These are phyloP conservation scores for Neurospora sp. DNA, from an alignment of 495 filamentous ascomycete species.

Conservation along the genomic window DNA sequence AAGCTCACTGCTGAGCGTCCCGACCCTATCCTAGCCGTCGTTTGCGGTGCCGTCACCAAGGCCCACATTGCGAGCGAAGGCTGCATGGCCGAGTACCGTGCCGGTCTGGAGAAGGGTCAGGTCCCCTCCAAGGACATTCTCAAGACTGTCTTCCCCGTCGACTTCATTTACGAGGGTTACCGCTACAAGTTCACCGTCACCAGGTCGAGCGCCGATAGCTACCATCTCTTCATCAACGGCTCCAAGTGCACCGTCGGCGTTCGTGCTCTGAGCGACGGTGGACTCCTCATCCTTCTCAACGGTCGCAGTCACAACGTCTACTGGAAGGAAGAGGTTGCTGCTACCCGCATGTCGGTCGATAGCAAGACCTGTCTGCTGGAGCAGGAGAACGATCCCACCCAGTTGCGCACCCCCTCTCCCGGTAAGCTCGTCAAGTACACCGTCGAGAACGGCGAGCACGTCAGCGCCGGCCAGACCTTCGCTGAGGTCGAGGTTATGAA, in stretches of 20 bases:
- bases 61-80: slow-evolving; percentile 86
- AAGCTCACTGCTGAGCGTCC: slow-evolving; percentile 95
- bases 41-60: slow-evolving; percentile 91
- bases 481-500: slow-evolving; percentile 99
- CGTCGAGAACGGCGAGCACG: slow-evolving; percentile 92
- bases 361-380: slow-evolving; percentile 96
- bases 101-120: slow-evolving; percentile 91
- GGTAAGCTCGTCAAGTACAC: slow-evolving; percentile 98
- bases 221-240: slow-evolving; percentile 98
- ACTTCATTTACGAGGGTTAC: slow-evolving; percentile 95
- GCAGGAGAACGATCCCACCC: slow-evolving; percentile 98
- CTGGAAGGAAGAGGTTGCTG: slow-evolving; percentile 97
- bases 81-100: slow-evolving; percentile 76
- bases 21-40: slow-evolving; percentile 79
- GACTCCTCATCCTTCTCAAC: slow-evolving; percentile 79
- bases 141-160: slow-evolving; percentile 95
- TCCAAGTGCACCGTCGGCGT: slow-evolving; percentile 94
- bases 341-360: slow-evolving; percentile 91
- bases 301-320: slow-evolving; percentile 96
- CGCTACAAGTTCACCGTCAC: slow-evolving; percentile 99
- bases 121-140: slow-evolving; percentile 92
- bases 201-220: slow-evolving; percentile 84
- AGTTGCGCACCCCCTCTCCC: slow-evolving; percentile 87
- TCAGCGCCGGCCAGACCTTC: slow-evolving; percentile 85
- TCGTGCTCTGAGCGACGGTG: slow-evolving; percentile 85